Evolutionary conservation across 768 basidiomycete genomes (phyloP), one percentile per base, ranked within the genome.

Genomic region (Russula compacta): DNA sequence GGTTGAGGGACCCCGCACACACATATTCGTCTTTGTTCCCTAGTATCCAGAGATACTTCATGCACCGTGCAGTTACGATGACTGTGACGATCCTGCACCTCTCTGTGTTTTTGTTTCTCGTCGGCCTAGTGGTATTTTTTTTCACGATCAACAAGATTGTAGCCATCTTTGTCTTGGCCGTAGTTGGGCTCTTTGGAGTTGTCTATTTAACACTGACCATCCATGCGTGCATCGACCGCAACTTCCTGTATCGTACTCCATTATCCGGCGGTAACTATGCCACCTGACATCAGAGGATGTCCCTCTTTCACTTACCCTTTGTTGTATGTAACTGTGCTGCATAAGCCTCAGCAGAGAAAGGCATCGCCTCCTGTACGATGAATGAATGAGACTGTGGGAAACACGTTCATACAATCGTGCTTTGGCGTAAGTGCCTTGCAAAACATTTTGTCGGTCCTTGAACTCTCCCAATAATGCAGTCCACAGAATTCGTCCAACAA

Each of bases 1-100:
- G 49, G 2, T 40, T 47, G 6, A n/a, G 74, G 53, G 71, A 74
- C 58, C 74, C 74, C 17, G 77, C 76, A 1, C 70, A 77, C 19
- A 72, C 77, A 1, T 73, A 74, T 29, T 43, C 50, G n/a, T 52
- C 42, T 40, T 40, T 55, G 19, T 63, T 56, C 53, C 19, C 49
- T 9, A 53, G 62, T 8, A 55, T 51, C 46, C 36, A 29, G 40
- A 42, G 4, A 32, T 63, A 49, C 10, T 3, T 24, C 40, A 36
- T 58, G 38, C 29, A 53, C 17, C 46, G 9, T 7, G 53, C 53
- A 14, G 59, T 61, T 43, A 8, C 49, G 36, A 19, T 42, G 59
- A 24, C 33, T 29, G 12, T 54, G 46, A 24, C 75, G 33, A 72
- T 81, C 10, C 55, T 64, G 12, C 63, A 64, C 14, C 32, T 60